These are phyloP conservation scores for Scutellaria galericulata DNA, from an alignment of 257 asterid species.

Conservation along the genomic window DNA sequence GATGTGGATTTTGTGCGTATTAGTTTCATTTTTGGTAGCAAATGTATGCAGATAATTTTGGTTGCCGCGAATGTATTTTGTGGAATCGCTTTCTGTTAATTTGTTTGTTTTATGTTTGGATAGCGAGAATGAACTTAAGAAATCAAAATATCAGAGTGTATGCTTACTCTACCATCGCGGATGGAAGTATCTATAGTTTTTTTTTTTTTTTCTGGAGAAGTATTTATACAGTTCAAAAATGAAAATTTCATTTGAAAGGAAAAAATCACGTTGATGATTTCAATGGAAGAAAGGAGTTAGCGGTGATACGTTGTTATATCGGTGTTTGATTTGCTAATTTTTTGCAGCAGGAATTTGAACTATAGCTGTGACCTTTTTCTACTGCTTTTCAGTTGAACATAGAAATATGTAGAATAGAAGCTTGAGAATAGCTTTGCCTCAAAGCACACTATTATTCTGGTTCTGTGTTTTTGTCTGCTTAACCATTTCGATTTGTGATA, in stretches of 20 bases:
- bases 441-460: slow-evolving; percentile 6
- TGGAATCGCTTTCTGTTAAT: slow-evolving; percentile 1
- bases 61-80: slow-evolving; percentile 8
- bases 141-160: not conserved
- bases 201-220: not conserved
- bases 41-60: not conserved
- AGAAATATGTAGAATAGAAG: not conserved
- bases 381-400: slow-evolving; percentile 6
- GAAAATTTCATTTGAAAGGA: not conserved
- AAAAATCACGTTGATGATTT: not conserved
- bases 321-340: slow-evolving; percentile 12
- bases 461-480: not conserved
- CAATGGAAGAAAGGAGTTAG: slow-evolving; percentile 17
- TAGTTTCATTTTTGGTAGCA: not conserved
- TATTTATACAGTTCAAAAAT: not conserved
- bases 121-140: no score
- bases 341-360: slow-evolving; percentile 19
- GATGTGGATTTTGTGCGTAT: slow-evolving; percentile 14
- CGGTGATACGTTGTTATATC: not conserved
- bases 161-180: not conserved
- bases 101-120: slow-evolving; percentile 9
- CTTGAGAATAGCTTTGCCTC: slow-evolving; percentile 1
- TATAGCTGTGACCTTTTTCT: not conserved
- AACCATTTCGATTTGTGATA: slow-evolving; percentile 4
- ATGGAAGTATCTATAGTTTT: not conserved